phyloP scores from a whole-genome alignment of 2,329 filamentous ascomycete species.

The Penicillium sp. region DNA sequence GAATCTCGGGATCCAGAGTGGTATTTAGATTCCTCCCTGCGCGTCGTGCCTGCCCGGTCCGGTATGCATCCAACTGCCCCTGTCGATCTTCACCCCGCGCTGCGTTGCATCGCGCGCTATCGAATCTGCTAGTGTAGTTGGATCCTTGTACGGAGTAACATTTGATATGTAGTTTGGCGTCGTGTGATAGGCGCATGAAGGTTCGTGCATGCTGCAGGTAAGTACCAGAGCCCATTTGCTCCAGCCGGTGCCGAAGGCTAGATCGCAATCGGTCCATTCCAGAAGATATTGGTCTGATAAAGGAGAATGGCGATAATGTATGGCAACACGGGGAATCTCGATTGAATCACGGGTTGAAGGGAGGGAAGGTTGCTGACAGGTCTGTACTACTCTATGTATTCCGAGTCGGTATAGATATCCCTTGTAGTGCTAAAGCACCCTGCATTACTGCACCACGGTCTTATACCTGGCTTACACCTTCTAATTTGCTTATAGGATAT shows the following conservation, averaged over 20 bases:
- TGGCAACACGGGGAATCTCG: not conserved
- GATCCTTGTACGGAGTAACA: not conserved
- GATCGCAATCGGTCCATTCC: not conserved
- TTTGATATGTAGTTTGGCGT: not conserved
- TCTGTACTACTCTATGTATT: not conserved
- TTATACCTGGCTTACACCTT: not conserved
- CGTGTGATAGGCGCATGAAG: not conserved
- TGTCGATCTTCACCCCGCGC: slow-evolving; percentile 16
- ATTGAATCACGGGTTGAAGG: not conserved
- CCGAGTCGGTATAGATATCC: not conserved
- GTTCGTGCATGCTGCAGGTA: not conserved
- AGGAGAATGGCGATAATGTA: not conserved
- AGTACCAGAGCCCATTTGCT: not conserved
- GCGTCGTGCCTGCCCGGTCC: slow-evolving; percentile 6
- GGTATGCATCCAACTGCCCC: slow-evolving; percentile 11
- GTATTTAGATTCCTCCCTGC: slow-evolving; percentile 11
- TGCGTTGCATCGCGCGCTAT: slow-evolving; percentile 7
- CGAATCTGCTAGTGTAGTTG: not conserved
- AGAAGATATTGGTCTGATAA: not conserved
- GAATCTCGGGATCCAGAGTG: not conserved
- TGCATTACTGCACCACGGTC: not conserved
- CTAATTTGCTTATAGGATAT: not conserved
- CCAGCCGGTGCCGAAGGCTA: not conserved
- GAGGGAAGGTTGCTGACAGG: not conserved
- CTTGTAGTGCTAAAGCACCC: not conserved